These are phyloP conservation scores for Paramecium octaurelia DNA, from an alignment of 73 alveolate species.

Conservation along the genomic window DNA sequence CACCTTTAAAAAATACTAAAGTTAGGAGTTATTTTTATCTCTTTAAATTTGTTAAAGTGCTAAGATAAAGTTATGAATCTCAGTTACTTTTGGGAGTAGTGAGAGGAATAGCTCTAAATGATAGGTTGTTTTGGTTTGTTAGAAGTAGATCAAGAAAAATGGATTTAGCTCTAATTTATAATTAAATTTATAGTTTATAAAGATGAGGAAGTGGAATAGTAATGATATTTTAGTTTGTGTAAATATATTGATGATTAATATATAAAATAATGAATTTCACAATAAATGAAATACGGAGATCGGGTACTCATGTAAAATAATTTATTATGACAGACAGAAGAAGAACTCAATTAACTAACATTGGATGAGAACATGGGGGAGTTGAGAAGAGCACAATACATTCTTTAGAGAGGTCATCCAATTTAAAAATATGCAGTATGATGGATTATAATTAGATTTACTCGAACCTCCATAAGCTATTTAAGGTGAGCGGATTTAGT, in stretches of 20 bases:
- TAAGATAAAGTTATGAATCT: not conserved
- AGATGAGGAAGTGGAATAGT: not conserved
- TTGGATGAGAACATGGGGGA: constrained; percentile 60
- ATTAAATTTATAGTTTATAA: not conserved
- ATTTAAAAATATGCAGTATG: constrained; percentile 56
- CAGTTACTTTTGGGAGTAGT: not conserved
- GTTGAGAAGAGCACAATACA: constrained; percentile 44
- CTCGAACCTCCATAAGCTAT: not conserved
- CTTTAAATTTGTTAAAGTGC: not conserved
- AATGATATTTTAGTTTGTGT: not conserved
- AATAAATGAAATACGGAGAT: constrained; percentile 16
- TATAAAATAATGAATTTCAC: constrained; percentile 14
- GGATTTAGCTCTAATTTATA: not conserved
- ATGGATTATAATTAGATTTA: not conserved
- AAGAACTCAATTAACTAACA: constrained; percentile 52
- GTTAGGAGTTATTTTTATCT: constrained; percentile 17
- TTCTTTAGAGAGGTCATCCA: constrained; percentile 42
- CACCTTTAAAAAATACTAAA: not conserved
- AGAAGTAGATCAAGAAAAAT: not conserved
- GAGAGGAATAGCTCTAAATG: not conserved
- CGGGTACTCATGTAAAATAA: constrained; percentile 37
- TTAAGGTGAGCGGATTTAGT: not conserved
- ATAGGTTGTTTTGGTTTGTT: not conserved
- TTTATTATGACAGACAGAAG: constrained; percentile 57
- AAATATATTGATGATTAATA: not conserved